Base-by-base conservation (phyloP, 176 grass and related monocot genomes). In the Bromus sterilis region DNA sequence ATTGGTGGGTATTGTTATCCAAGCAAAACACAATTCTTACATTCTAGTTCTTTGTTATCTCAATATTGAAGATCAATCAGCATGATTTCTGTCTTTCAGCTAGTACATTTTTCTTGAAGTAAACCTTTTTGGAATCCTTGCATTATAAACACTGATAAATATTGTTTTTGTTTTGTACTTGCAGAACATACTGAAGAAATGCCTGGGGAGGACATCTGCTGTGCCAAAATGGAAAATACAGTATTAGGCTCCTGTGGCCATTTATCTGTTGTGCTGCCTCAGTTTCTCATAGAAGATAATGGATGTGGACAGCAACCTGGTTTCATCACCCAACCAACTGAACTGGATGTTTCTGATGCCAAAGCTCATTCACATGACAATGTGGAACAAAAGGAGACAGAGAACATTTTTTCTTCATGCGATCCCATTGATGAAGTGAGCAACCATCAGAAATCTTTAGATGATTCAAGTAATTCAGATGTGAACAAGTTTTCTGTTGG, bases 101-200 rank as follows among this genome's bases (percentile, higher is more conserved):
- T 37, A 58, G 25, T 57, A 72, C 11, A 29, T 44, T 62, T 77
- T 89, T 35, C 58, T 75, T 49, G 36, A 71, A 51, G 48, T 51
- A 26, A 12, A 30, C 30, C 48, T 78, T 39, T 21, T 57, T 36
- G 25, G 21, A 11, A 84, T 75, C 13, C 30, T 6, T 51, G 21
- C 83, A 61, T 72, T 30, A 40, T 58, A 41, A 34, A 82, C 75
- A 30, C 58, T 7, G 5, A 30, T 63, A 83, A 74, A 28, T 73
- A 23, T 51, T 56, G 72, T 35, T 25, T 84, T 14, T 75, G 6
- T 80, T 66, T 36, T 33, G 6, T 35, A 60, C 12, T 80, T 74
- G 62, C 78, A 93, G 88, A 83, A 42, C 39, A 25, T 70, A 28
- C 14, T 61, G 42, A 81, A 76, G 71, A 85, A 76, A 63, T 71